These are phyloP conservation scores for Venturia nashicola DNA, from an alignment of 2,329 filamentous ascomycete species.

Conservation along the genomic window DNA sequence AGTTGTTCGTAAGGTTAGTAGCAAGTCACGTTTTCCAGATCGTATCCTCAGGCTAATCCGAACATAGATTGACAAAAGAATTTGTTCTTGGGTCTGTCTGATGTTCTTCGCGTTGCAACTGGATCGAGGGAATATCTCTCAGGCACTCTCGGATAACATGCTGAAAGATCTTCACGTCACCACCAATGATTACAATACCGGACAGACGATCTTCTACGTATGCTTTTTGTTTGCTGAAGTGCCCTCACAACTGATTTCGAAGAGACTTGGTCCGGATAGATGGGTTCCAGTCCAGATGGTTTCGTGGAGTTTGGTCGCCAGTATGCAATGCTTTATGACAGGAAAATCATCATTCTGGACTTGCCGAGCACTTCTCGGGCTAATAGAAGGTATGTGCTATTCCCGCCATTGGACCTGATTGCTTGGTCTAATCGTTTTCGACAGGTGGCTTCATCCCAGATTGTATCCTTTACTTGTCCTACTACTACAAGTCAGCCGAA, in stretches of 20 bases:
- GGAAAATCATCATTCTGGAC: slow-evolving; percentile 15
- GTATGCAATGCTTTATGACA: slow-evolving; percentile 17
- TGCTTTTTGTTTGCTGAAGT: slow-evolving; percentile 20
- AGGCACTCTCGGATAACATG: slow-evolving; percentile 51
- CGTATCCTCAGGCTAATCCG: neutral
- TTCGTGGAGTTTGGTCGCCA: slow-evolving; percentile 14
- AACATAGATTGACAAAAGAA: slow-evolving; percentile 27
- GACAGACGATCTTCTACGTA: slow-evolving; percentile 12
- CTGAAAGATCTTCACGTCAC: slow-evolving; percentile 39
- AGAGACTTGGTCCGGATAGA: slow-evolving; percentile 15
- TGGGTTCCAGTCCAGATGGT: slow-evolving; percentile 22
- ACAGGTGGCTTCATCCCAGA: slow-evolving; percentile 34
- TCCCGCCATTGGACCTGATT: neutral
- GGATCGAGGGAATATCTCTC: slow-evolving; percentile 49
- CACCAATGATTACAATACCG: slow-evolving; percentile 37
- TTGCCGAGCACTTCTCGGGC: slow-evolving; percentile 15
- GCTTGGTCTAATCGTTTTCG: neutral
- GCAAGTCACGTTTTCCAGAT: neutral
- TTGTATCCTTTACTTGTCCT: slow-evolving; percentile 51
- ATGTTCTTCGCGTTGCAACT: slow-evolving; percentile 55
- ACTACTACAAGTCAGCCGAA: slow-evolving; percentile 58
- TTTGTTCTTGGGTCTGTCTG: slow-evolving; percentile 35
- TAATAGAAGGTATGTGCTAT: slow-evolving; percentile 12
- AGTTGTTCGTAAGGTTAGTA: slow-evolving; percentile 39
- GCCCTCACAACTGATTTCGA: slow-evolving; percentile 21